Base-by-base conservation (phyloP, 164 flowering plant species). In the Piper longum region DNA sequence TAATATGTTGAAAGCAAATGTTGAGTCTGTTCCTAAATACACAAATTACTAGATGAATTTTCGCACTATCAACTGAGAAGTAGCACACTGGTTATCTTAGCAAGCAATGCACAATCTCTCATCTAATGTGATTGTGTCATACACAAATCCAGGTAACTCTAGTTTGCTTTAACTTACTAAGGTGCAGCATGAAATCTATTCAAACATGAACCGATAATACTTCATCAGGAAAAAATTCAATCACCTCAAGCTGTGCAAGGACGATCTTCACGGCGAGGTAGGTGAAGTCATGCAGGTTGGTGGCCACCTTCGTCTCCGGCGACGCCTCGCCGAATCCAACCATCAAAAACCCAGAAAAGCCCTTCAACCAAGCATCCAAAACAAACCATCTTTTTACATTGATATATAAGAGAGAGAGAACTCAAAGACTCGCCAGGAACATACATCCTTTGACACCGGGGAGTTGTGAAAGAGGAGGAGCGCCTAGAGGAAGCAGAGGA, bases 321-420 rank as follows among this genome's bases (percentile, higher is more conserved):
- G 98, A 92, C 56, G 88, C 92, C 77, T 87, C 98, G 56, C 91
- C 96, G 69, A 86, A 87, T 43, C 98, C 98, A 89, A 67, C 62
- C 36, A 8, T 9, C 52, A 48, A 14, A 48, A 59, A 39, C 60
- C 56, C 60, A 60, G 40, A 26, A 14, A 14, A 18, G 16, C 17
- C 12, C 12, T 8, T 2, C 51, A 18, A 48, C 41, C 11, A 18
- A 17, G 57, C 16, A 45, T 51, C 18, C n/a, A 54, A 60, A 16
- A 62, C 44, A 45, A 16, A 19, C 2, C 8, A 61, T 40, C 16
- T 19, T 51, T 60, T 18, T n/a, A 66, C 52, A 19, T 39, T 56
- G 44, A 58, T 14, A 56, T 56, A 26, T 4, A 51, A 16, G 43
- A 41, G 57, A 7, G 43, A 41, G 58, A 5, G 16, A 51, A 61